Base-by-base conservation (phyloP, 2,329 filamentous ascomycete genomes). In the Arachnomyces sp. region DNA sequence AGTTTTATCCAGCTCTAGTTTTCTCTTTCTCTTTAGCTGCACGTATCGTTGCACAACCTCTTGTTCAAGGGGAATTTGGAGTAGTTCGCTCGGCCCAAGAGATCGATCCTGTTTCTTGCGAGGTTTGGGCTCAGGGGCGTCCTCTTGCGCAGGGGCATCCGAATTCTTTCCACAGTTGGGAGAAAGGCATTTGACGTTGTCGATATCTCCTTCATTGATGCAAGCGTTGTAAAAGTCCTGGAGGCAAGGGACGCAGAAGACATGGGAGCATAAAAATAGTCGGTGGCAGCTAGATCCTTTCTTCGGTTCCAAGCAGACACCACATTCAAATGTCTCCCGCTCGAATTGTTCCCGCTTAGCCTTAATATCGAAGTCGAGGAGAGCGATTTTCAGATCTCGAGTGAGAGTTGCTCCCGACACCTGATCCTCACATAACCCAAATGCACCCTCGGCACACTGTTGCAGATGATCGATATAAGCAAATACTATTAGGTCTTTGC, bases 201-300 rank as follows among this genome's bases (percentile, higher is more conserved):
- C 72, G 13, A 98, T 70, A 52, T 93, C 82, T 1, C 92, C 92
- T 55, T 93, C 86, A 0, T 72, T 78, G 52, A 98, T 95, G 49
- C 86, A 88, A 47, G 80, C 82, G 51, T 83, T 86, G 71, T 94
- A 96, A 52, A 90, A 95, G 52, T 90, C 86, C 47, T 86, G 82
- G 2, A 98, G 70, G 55, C 92, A 98, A n/a, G 78, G 63, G 13
- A 82, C 68, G 61, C 92, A 98, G 57, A 96, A 98, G 29, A 96
- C 87, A 58, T 98, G 90, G 0, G 78, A 80, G 60, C 92, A 98
- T 43, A 82, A 79, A 34, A 84, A 65, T 73, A 96, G 81, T 31
- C 78, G 77, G 65, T 96, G 84, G 59, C 92, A 96, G 8, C 71
- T 75, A 0, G 69, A 64, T 1, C 92, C 92, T 59, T 93, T 95